Base-by-base conservation (phyloP, 1,139 yeast species). In the Blastobotrys niveus region DNA sequence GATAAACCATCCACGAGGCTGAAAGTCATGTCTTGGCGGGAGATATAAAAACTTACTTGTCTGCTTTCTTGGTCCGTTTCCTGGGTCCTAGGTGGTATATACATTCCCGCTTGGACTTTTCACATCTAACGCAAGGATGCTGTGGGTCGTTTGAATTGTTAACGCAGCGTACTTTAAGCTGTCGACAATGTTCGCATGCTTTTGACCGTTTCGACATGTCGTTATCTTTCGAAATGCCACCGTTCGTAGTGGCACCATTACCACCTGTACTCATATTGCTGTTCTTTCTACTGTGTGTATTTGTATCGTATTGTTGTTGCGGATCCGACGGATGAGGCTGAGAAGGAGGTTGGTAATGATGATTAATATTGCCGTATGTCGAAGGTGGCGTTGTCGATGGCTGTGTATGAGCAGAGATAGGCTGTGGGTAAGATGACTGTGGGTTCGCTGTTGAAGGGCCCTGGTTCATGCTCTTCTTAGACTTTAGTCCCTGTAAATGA, bases 151-250 rank as follows among this genome's bases (percentile, higher is more conserved):
- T 54, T 0, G 74, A 70, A 58, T 83, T 82, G 1, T 82, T 70
- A 0, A 82, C 79, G 61, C 96, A 87, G 53, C 82, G 80, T 29
- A 86, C 95, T 57, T 87, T 87, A 42, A 86, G 70, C 1, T 83
- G 62, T 57, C 87, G 94, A 60, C 96, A 87, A 45, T 81, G 74
- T 46, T 80, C 81, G 62, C 96, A 87, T 1, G 95, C 95, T 43
- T 74, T 74, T 1, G 78, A 60, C 36, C 76, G 54, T 39, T 76
- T 8, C 18, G n/a, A n/a, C n/a, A n/a, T n/a, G n/a, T 34, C 38
- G 26, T 21, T 34, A 19, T 30, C 18, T 5, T 8, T 29, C 7
- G n/a, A 14, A 12, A 3, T 5, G 18, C 18, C 18, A 30, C 8
- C 18, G 8, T 30, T 30, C 8, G 15, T 30, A 30, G 6, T 30